phyloP scores from a whole-genome alignment of 2,329 filamentous ascomycete species.

The Aspergillus versicolor region DNA sequence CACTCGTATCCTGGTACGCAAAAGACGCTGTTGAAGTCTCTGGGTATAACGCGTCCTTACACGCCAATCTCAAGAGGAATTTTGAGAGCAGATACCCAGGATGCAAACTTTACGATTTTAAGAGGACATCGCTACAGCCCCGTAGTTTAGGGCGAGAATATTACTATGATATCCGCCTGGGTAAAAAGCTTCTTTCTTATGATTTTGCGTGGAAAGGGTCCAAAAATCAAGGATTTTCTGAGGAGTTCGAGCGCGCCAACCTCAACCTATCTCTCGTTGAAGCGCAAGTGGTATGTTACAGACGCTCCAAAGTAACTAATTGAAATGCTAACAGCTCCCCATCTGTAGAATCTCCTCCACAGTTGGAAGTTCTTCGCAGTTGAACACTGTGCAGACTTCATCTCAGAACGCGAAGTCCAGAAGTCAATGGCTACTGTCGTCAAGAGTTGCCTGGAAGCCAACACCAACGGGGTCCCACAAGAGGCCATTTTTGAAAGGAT shows the following conservation, averaged over 20 bases:
- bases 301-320: neutral
- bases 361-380: conserved; percentile 87
- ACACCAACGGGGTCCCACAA: conserved; percentile 68
- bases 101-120: conserved; percentile 74
- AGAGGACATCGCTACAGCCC: conserved; percentile 67
- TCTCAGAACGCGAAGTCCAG: conserved; percentile 57
- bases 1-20: conserved; percentile 75
- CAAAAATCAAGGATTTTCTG: conserved; percentile 69
- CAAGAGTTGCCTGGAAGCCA: conserved; percentile 74
- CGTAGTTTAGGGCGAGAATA: conserved; percentile 71
- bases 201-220: conserved; percentile 73
- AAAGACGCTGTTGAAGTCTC: conserved; percentile 75
- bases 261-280: conserved; percentile 88
- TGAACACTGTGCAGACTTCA: conserved; percentile 70
- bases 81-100: conserved; percentile 75
- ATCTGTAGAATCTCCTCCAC: conserved; percentile 68
- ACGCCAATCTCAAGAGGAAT: conserved; percentile 81
- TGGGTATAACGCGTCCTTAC: conserved; percentile 82
- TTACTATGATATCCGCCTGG: conserved; percentile 79
- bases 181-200: conserved; percentile 71
- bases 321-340: conserved; percentile 26
- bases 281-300: conserved; percentile 71
- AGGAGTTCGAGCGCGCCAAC: conserved; percentile 84
- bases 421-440: conserved; percentile 73
- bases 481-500: conserved; percentile 81